These are phyloP conservation scores for Solanum ossicruentum DNA, from an alignment of 257 asterid genomes.

Conservation along the genomic window DNA sequence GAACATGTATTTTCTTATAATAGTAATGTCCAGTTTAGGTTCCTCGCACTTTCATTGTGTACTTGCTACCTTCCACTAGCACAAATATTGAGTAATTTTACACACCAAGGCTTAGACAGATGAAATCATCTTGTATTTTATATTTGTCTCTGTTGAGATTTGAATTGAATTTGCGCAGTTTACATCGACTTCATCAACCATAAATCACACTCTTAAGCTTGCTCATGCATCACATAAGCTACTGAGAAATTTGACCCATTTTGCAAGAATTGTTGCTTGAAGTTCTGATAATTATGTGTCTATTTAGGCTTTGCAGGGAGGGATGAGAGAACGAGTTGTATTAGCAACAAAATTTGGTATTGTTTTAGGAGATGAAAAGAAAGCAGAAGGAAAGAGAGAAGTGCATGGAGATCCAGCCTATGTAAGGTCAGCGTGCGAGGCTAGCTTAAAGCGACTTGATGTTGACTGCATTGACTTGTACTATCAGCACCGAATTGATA, in stretches of 20 bases:
- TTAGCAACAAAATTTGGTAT: constrained; percentile 23
- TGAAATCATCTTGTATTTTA: background rate
- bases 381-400: background rate
- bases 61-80: background rate
- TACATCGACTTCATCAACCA: background rate
- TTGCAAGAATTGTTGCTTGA: background rate
- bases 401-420: constrained; percentile 22
- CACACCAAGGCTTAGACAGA: background rate
- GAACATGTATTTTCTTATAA: background rate
- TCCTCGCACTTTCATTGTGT: background rate
- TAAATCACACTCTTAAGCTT: background rate
- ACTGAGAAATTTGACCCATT: background rate
- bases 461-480: constrained; percentile 24
- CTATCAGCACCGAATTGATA: constrained; percentile 24
- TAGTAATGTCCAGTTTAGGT: background rate
- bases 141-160: background rate
- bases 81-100: background rate
- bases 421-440: constrained; percentile 24
- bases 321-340: constrained; percentile 14
- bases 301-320: constrained; percentile 19
- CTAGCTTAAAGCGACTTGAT: constrained; percentile 27
- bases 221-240: background rate
- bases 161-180: background rate
- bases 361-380: background rate
- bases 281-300: background rate